These are phyloP conservation scores for Artemisia annua DNA, from an alignment of 129 eudicot genomes.

Conservation along the genomic window DNA sequence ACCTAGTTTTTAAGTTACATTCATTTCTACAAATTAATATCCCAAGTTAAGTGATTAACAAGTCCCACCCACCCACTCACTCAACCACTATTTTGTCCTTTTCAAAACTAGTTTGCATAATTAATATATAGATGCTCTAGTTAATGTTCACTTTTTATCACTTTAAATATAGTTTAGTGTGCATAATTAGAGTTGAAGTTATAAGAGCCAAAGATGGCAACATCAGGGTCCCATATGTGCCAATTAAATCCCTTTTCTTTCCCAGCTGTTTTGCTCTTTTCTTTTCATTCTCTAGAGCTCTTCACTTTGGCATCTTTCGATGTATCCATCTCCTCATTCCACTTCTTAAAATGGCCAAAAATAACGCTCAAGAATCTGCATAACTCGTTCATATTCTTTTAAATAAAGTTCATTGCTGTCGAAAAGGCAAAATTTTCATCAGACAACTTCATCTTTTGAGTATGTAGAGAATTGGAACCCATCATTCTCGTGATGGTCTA, in stretches of 20 bases:
- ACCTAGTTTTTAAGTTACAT: background rate
- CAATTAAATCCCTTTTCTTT: slow-evolving; percentile 14
- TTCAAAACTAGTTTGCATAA: slow-evolving; percentile 8
- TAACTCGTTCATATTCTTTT: slow-evolving; percentile 14
- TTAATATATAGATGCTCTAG: slow-evolving; percentile 21
- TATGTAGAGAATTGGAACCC: background rate
- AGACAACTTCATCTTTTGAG: slow-evolving; percentile 3
- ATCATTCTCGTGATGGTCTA: slow-evolving; percentile 1
- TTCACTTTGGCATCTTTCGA: slow-evolving; percentile 17
- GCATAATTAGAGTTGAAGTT: background rate
- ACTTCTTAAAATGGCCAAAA: slow-evolving; percentile 34
- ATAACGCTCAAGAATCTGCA: slow-evolving; percentile 20
- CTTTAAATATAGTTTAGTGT: too few species aligned
- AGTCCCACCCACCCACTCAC: slow-evolving; percentile 11
- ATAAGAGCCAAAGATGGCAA: slow-evolving; percentile 22
- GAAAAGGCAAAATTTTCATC: slow-evolving; percentile 13
- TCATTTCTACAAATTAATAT: slow-evolving; percentile 1
- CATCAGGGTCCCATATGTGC: slow-evolving; percentile 29
- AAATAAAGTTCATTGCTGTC: slow-evolving; percentile 19
- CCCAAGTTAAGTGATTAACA: background rate
- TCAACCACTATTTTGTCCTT: background rate
- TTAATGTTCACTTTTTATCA: background rate
- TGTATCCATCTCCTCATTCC: slow-evolving; percentile 28
- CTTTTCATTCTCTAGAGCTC: slow-evolving; percentile 11
- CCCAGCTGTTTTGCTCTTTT: slow-evolving; percentile 29